Percentiles rank a stretch among this genome's conserved stretches.
These are phyloP conservation scores for Penicillium psychrosexuale DNA, from an alignment of 2,329 filamentous ascomycete species.

Conservation along the genomic window DNA sequence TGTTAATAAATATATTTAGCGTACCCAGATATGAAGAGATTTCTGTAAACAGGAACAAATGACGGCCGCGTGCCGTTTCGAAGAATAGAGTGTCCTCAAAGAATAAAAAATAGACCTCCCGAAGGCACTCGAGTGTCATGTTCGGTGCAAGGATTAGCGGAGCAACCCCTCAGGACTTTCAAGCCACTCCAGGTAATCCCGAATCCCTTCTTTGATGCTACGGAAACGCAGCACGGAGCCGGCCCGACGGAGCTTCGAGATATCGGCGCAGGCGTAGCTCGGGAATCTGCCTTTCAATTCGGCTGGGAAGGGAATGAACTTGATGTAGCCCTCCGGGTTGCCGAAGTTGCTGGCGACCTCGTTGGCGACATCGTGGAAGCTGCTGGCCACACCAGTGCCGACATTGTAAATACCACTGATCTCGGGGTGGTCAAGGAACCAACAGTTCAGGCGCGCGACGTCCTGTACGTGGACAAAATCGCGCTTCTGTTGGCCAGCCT, in stretches of 20 bases:
- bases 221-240: slow-evolving; percentile 2
- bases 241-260: slow-evolving; percentile 3
- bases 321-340: not conserved
- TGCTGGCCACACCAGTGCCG: slow-evolving; percentile 1
- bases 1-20: not conserved
- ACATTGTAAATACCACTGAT: slow-evolving; percentile 6
- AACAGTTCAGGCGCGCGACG: slow-evolving; percentile 6
- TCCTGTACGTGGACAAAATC: slow-evolving; percentile 7
- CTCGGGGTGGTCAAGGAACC: slow-evolving; percentile 6
- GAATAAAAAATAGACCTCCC: not conserved
- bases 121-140: not conserved
- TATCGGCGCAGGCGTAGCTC: slow-evolving; percentile 1
- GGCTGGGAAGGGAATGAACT: not conserved
- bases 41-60: not conserved
- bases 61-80: not conserved
- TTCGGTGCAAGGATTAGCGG: not conserved
- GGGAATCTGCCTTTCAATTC: slow-evolving; percentile 1
- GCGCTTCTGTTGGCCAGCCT: slow-evolving; percentile 4
- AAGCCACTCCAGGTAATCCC: slow-evolving; percentile 6
- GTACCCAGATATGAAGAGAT: not conserved
- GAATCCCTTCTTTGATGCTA: not conserved
- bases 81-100: not conserved
- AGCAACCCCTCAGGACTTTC: not conserved
- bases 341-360: not conserved
- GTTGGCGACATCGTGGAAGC: not conserved